A percentile compares a stretch with the other conserved stretches of the same genome.
Conservation (phyloP, 306 rosid genomes). For the Chamaecrista fasciculata region DNA sequence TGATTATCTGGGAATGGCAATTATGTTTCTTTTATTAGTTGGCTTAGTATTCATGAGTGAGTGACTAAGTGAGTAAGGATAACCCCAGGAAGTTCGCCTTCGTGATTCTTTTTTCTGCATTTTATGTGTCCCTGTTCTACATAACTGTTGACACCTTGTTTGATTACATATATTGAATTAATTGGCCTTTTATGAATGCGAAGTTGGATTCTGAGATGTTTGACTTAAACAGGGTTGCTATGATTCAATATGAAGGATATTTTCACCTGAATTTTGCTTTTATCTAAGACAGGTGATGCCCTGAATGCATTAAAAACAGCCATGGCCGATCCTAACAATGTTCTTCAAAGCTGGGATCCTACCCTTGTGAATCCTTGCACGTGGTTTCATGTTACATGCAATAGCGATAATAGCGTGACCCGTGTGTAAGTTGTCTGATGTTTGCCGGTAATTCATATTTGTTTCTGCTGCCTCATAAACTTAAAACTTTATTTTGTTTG, state of each 20-base stretch:
- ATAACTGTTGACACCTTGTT: background rate
- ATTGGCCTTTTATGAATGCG: background rate
- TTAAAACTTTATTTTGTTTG: conserved; percentile 29
- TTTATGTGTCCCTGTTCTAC: conserved; percentile 2
- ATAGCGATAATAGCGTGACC: conserved; percentile 75
- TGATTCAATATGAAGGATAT: conserved; percentile 17
- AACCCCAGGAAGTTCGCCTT: conserved; percentile 15
- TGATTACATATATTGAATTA: background rate
- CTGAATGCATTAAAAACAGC: conserved; percentile 73
- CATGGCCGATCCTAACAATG: conserved; percentile 82
- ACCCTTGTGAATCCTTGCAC: conserved; percentile 95
- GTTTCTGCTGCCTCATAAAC: background rate
- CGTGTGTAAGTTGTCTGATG: conserved; percentile 73
- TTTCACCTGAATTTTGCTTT: conserved; percentile 30
- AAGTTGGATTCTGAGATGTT: background rate
- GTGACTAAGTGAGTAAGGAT: conserved; percentile 10
- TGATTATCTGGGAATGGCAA: conserved; percentile 12
- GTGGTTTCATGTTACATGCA: conserved; percentile 95
- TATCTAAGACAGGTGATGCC: conserved; percentile 71
- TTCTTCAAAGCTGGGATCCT: conserved; percentile 91
- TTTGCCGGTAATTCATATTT: conserved; percentile 5
- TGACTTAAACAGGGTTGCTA: background rate
- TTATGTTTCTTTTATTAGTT: conserved; percentile 1
- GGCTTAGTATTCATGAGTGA: conserved; percentile 1
- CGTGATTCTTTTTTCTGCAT: conserved; percentile 17